Base-by-base conservation (phyloP, 768 basidiomycete genomes). In the Chalciporus pseudorubinellus region DNA sequence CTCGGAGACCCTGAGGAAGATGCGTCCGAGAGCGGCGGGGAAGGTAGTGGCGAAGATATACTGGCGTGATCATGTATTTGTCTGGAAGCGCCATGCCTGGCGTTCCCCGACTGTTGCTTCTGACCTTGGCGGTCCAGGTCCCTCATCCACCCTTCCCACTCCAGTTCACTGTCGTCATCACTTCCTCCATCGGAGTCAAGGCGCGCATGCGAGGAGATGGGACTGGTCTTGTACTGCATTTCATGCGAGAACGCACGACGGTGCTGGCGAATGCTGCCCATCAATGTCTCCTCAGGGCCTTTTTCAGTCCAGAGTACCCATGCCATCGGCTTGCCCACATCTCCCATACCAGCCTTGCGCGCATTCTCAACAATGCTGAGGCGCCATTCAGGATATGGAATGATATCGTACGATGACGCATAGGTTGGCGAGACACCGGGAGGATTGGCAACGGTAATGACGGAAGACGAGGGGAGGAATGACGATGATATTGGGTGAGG, bases 371-470 rank as follows among this genome's bases (percentile, higher is more conserved):
- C 72, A 0, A 82, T 60, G 2, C 73, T 72, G 0, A 71, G 59
- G 1, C 85, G 77, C 86, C 86, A 89, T 56, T 86, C 85, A 0
- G 86, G 86, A 62, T 84, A 87, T 0, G 77, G 79, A 1, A 84
- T 63, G 0, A 77, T 56, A 48, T 64, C 63, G 20, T 64, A 69
- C 12, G 66, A 64, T n/a, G 60, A 63, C 5, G 64, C 68, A 33
- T 63, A 70, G 50, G 4, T 24, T 9, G 6, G n/a, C 36, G 13
- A 51, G 42, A 6, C 58, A 52, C 10, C 26, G 16, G 2, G 44
- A 11, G 66, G 68, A 1, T 55, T 16, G 78, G 71, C 84, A 77
- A 87, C 56, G 77, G 84, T 4, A 79, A 86, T 63, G 77, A 87
- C 9, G 70, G 77, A 12, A 75, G 67, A 12, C 71, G 66, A 58